These are phyloP conservation scores for Pseudozyma sp. DNA, from an alignment of 1,284 basidiomycete species.

Conservation along the genomic window DNA sequence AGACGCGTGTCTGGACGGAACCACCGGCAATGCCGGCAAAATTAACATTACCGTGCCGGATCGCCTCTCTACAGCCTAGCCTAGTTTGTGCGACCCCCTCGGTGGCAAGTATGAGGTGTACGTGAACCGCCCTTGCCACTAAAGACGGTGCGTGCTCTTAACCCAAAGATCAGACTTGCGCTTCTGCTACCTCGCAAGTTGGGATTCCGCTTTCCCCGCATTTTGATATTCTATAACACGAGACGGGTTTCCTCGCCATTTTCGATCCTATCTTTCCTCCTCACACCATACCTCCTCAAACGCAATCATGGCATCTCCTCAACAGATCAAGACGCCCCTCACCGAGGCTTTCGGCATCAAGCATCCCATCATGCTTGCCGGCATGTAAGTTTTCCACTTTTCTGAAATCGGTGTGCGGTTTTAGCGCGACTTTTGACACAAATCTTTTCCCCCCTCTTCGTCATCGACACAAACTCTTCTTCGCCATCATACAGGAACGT, in stretches of 20 bases:
- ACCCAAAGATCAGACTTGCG: too few species aligned
- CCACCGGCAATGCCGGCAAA: background rate
- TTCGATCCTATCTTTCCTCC: background rate
- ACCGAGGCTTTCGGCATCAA: conserved; percentile 75
- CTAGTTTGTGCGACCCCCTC: background rate
- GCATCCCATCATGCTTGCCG: conserved; percentile 88
- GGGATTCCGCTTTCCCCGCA: conserved; percentile 7
- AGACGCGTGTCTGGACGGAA: background rate
- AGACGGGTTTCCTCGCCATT: conserved; percentile 4
- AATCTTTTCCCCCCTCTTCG: background rate
- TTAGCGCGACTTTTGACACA: background rate
- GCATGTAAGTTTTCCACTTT: conserved; percentile 64
- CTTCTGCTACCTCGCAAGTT: background rate
- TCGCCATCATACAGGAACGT: conserved; percentile 51
- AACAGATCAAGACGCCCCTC: conserved; percentile 56
- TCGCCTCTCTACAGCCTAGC: too few species aligned
- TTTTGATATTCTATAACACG: too few species aligned
- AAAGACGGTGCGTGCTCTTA: too few species aligned
- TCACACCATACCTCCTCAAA: background rate
- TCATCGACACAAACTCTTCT: background rate
- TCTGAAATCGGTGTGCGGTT: background rate
- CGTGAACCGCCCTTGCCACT: too few species aligned
- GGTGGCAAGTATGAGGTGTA: too few species aligned
- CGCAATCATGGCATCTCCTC: conserved; percentile 47
- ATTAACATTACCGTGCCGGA: too few species aligned